phyloP scores from a whole-genome alignment of 768 basidiomycete species.

The Glaciozyma antarctica region DNA sequence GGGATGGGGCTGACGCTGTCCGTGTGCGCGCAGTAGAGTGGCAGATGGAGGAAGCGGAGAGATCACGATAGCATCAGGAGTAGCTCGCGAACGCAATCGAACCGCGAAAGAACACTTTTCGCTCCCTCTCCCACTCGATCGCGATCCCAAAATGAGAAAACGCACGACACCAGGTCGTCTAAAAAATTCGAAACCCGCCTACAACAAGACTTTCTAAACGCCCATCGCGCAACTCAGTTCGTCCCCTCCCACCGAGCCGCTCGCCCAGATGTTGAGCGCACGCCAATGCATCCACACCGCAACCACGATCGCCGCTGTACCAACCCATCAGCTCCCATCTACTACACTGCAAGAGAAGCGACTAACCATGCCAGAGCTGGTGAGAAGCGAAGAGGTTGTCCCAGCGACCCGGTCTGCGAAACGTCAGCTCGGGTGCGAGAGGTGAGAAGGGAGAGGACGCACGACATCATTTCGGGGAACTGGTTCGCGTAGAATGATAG shows the following conservation, averaged over 20 bases:
- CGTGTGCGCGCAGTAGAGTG: too few relatives aligned
- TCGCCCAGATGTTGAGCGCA: conserved; percentile 18
- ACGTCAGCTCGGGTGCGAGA: conserved; percentile 1
- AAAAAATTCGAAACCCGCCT: not conserved
- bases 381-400: conserved; percentile 10
- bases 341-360: not conserved
- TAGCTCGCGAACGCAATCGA: too few relatives aligned
- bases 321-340: not conserved
- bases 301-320: conserved; percentile 20
- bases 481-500: conserved; percentile 29
- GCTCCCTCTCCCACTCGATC: too few relatives aligned
- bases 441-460: not conserved
- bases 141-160: too few relatives aligned
- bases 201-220: not conserved
- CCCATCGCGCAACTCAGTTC: not conserved
- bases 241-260: not conserved
- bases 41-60: too few relatives aligned
- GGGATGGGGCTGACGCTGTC: too few relatives aligned
- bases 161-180: too few relatives aligned
- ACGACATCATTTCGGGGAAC: conserved; percentile 25
- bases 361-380: not conserved
- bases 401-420: conserved; percentile 6
- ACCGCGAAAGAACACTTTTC: too few relatives aligned
- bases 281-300: conserved; percentile 31
- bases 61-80: too few relatives aligned